Percentiles rank a stretch among this genome's conserved stretches.
phyloP scores from a whole-genome alignment of 2,329 filamentous ascomycete genomes.

The Whalleya microplaca region DNA sequence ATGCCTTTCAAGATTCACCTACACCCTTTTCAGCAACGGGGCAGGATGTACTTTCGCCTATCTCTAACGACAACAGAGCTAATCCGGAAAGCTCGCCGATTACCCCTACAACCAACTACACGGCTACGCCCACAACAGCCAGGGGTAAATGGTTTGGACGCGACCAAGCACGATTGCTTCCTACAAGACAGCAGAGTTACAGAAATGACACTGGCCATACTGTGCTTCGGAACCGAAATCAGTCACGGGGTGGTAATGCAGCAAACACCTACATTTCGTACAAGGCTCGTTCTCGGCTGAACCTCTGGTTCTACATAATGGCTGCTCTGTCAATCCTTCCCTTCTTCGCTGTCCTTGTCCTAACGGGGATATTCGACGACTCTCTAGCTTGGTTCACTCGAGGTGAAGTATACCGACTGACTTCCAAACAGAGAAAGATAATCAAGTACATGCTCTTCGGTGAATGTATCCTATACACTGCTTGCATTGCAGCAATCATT shows the following conservation, averaged over 20 bases:
- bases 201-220: not conserved
- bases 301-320: conserved; percentile 44
- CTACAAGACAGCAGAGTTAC: not conserved
- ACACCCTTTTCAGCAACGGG: conserved; percentile 11
- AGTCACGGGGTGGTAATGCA: conserved; percentile 2
- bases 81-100: not conserved
- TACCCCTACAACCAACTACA: not conserved
- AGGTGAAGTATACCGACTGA: conserved; percentile 48
- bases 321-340: conserved; percentile 49
- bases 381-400: conserved; percentile 53
- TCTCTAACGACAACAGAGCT: not conserved
- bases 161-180: not conserved
- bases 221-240: not conserved
- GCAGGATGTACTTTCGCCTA: not conserved
- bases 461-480: conserved; percentile 23
- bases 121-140: not conserved
- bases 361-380: conserved; percentile 49
- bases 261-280: conserved; percentile 28
- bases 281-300: conserved; percentile 37
- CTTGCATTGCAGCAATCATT: conserved; percentile 20
- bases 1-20: conserved; percentile 12
- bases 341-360: conserved; percentile 49
- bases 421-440: conserved; percentile 39
- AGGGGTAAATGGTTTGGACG: not conserved
- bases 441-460: conserved; percentile 33